Percentiles rank a stretch among this genome's conserved stretches.
Conservation (phyloP, 73 alveolate species). For the Paraurostyla sp. region DNA sequence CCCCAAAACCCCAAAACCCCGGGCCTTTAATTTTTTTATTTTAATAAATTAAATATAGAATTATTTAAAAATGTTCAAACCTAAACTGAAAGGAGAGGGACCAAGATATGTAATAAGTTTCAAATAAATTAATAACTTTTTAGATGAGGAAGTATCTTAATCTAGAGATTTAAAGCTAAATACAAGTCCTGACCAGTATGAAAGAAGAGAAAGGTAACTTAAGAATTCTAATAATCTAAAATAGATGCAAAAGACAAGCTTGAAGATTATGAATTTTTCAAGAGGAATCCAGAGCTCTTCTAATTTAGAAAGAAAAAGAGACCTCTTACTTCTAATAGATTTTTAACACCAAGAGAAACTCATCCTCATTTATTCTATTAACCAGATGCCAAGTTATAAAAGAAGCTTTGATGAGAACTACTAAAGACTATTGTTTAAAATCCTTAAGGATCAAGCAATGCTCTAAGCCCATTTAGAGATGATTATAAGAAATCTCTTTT, state of each 20-base stretch:
- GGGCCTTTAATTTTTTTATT: too few species aligned
- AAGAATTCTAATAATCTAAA: neutral
- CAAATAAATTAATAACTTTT: neutral
- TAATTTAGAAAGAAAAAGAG: constrained; percentile 5
- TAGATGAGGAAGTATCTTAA: constrained; percentile 25
- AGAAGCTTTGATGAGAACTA: constrained; percentile 14
- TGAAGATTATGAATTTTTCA: constrained; percentile 17
- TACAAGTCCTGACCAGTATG: neutral
- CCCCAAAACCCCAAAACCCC: too few species aligned
- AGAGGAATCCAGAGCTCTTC: neutral
- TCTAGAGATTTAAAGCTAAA: neutral
- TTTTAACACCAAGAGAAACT: constrained; percentile 1
- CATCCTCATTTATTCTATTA: constrained; percentile 24
- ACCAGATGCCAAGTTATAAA: neutral
- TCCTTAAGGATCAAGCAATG: neutral
- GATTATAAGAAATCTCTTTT: neutral
- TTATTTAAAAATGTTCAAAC: too few species aligned
- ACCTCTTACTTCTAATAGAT: neutral
- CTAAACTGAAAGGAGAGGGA: constrained; percentile 28
- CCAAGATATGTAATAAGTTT: constrained; percentile 16
- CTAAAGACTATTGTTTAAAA: neutral
- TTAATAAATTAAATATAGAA: too few species aligned
- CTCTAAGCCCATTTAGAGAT: constrained; percentile 18
- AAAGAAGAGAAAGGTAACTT: constrained; percentile 18
- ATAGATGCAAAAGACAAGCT: constrained; percentile 13